Evolutionary conservation across 1,139 yeast genomes (phyloP).

Genomic region (Candida sojae): DNA sequence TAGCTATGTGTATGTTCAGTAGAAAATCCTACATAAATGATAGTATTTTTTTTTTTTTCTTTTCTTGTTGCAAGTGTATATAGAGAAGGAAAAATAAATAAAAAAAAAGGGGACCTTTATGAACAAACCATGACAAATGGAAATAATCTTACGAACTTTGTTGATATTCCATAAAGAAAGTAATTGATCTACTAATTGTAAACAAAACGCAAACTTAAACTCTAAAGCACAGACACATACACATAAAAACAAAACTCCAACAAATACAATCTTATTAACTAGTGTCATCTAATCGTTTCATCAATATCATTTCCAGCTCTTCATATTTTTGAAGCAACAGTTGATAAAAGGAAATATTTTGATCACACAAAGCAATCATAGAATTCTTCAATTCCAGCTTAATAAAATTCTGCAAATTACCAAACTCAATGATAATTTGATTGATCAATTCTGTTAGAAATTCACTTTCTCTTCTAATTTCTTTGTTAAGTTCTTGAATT

Average conservation of each 20-base stretch:
- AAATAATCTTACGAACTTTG: neutral
- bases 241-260: no score
- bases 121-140: neutral
- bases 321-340: slow-evolving; percentile 76
- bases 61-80: neutral
- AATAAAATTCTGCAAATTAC: slow-evolving; percentile 80
- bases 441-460: slow-evolving; percentile 61
- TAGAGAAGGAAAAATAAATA: neutral
- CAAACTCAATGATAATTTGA: slow-evolving; percentile 70
- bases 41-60: neutral
- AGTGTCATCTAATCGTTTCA: slow-evolving; percentile 38
- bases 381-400: slow-evolving; percentile 74
- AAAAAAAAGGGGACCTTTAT: neutral
- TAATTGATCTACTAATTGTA: neutral
- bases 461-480: slow-evolving; percentile 56
- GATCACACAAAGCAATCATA: slow-evolving; percentile 69
- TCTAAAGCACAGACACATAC: no score
- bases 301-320: slow-evolving; percentile 51
- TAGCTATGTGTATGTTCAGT: neutral
- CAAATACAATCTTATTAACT: slow-evolving; percentile 1
- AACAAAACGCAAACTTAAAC: neutral
- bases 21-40: neutral
- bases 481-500: slow-evolving; percentile 43
- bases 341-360: slow-evolving; percentile 74
- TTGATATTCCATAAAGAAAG: no score